phyloP scores from a whole-genome alignment of 345 rosid species.

The Pelargonium nanum region DNA sequence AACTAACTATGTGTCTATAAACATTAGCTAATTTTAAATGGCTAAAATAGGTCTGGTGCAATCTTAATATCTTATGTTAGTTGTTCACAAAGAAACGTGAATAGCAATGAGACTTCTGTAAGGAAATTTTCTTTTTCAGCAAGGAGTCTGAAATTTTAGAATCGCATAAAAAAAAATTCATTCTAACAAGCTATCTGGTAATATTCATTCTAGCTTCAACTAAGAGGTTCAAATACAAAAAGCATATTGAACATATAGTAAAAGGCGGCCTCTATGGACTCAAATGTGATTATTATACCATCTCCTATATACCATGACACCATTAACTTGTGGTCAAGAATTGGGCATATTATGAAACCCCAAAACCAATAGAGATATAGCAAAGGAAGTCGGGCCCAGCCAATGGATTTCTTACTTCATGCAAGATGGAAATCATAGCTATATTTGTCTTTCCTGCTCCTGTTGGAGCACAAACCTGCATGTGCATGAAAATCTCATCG shows the following conservation, averaged over 20 bases:
- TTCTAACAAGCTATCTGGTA: too few species aligned
- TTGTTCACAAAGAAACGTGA: not conserved
- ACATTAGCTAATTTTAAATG: not conserved
- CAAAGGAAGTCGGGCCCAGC: constrained; percentile 1
- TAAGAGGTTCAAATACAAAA: too few species aligned
- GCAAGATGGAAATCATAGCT: constrained; percentile 89
- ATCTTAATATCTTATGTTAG: not conserved
- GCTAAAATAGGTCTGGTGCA: not conserved
- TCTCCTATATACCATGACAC: too few species aligned
- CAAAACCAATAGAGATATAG: not conserved
- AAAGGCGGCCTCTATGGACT: too few species aligned
- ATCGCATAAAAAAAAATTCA: too few species aligned
- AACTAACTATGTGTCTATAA: not conserved
- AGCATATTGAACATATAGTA: too few species aligned
- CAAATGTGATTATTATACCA: too few species aligned
- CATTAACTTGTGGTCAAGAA: too few species aligned
- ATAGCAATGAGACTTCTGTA: not conserved
- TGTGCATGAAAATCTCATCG: constrained; percentile 13
- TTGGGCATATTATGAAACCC: not conserved
- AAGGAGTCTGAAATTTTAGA: too few species aligned
- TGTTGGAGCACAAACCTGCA: constrained; percentile 99
- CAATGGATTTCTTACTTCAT: constrained; percentile 46
- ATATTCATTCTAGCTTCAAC: too few species aligned
- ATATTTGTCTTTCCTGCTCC: constrained; percentile 99
- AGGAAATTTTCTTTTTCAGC: not conserved